Evolutionary conservation across 2,329 filamentous ascomycete genomes (phyloP).

Genomic region (Byssochlamys sp.): DNA sequence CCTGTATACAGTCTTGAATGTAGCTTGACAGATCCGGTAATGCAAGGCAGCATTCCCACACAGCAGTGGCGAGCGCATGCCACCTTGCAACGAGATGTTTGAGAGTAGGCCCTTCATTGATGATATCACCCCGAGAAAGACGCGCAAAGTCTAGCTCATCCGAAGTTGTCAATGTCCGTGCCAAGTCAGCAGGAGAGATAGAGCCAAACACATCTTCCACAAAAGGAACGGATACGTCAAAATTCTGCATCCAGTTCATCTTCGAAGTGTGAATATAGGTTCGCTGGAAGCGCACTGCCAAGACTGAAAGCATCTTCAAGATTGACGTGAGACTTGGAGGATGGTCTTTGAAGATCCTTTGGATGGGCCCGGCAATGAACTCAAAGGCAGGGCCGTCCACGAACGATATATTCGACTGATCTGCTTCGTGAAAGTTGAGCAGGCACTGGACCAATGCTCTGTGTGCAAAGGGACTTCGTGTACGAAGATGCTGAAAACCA

Average conservation of each 20-base stretch:
- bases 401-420: slow-evolving; percentile 7
- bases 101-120: slow-evolving; percentile 14
- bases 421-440: slow-evolving; percentile 12
- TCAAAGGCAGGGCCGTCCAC: slow-evolving; percentile 16
- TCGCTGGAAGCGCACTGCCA: slow-evolving; percentile 25
- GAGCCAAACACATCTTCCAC: slow-evolving; percentile 26
- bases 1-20: slow-evolving; percentile 27
- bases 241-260: slow-evolving; percentile 26
- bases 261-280: slow-evolving; percentile 23
- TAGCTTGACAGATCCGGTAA: slow-evolving; percentile 23
- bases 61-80: slow-evolving; percentile 21
- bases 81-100: slow-evolving; percentile 19
- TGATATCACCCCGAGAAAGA: slow-evolving; percentile 16
- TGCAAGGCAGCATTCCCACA: slow-evolving; percentile 31
- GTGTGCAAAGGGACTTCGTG: slow-evolving; percentile 29
- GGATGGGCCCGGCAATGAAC: slow-evolving; percentile 31
- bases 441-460: slow-evolving; percentile 24
- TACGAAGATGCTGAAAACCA: slow-evolving; percentile 24
- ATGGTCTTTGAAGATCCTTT: slow-evolving; percentile 25
- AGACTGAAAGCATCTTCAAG: slow-evolving; percentile 27
- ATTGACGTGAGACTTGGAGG: slow-evolving; percentile 21
- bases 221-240: slow-evolving; percentile 23
- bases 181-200: slow-evolving; percentile 23
- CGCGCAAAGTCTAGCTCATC: slow-evolving; percentile 23
- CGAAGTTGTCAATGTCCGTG: slow-evolving; percentile 19